These are phyloP conservation scores for Nakazawaea molendinolei DNA, from an alignment of 805 yeast species.

Conservation along the genomic window DNA sequence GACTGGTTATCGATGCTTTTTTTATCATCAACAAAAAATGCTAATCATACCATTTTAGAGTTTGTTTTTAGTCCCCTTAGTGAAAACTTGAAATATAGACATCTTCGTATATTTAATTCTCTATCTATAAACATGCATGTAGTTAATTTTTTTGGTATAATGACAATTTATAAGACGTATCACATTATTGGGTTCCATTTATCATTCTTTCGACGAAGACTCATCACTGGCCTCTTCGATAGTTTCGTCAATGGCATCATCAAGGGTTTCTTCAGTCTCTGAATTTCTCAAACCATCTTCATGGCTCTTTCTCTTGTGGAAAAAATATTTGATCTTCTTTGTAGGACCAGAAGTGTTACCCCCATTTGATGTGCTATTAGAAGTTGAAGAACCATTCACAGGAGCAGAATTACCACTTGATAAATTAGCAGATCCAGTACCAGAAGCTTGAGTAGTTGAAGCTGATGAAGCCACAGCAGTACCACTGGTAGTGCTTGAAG, in stretches of 20 bases:
- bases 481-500: conserved; percentile 4
- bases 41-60: too few species aligned
- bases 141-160: too few species aligned
- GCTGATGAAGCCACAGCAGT: background rate
- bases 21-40: too few species aligned
- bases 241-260: conserved; percentile 10
- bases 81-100: too few species aligned
- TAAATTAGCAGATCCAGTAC: conserved; percentile 4
- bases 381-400: too few species aligned
- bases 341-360: conserved; percentile 1
- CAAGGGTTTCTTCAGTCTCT: conserved; percentile 8
- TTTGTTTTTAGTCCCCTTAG: too few species aligned
- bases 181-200: too few species aligned
- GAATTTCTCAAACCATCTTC: conserved; percentile 5
- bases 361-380: background rate
- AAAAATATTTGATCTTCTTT: conserved; percentile 9
- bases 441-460: background rate
- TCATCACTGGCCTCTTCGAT: conserved; percentile 12
- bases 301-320: conserved; percentile 6
- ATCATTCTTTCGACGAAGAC: conserved; percentile 5
- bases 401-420: too few species aligned
- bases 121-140: too few species aligned
- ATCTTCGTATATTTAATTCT: too few species aligned
- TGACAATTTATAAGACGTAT: too few species aligned
- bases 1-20: too few species aligned